phyloP scores from a whole-genome alignment of 805 yeast species.

The Lipomyces mesembrius region DNA sequence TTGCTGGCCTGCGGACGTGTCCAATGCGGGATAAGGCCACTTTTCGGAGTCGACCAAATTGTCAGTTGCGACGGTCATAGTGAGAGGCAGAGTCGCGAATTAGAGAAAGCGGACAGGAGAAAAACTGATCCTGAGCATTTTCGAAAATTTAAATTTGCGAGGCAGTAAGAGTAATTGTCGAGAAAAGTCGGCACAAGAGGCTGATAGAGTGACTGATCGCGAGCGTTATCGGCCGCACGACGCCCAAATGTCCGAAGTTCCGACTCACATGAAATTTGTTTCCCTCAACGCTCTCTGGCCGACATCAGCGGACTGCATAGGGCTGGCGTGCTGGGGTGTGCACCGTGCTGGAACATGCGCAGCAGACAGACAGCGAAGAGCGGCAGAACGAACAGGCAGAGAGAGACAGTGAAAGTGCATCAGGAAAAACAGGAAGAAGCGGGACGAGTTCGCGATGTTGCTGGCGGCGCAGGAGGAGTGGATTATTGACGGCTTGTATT shows the following conservation, averaged over 20 bases:
- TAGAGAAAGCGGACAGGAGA: background rate
- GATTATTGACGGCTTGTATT: background rate
- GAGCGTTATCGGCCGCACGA: background rate
- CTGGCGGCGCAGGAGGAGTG: background rate
- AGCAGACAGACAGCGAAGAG: background rate
- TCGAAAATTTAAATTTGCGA: background rate
- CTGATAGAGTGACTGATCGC: background rate
- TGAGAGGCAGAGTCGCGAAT: background rate
- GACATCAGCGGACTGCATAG: background rate
- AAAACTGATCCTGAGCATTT: background rate
- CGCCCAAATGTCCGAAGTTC: background rate
- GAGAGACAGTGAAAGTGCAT: background rate
- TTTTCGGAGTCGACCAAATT: conserved; percentile 8
- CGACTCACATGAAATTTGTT: too few species aligned
- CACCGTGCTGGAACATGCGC: background rate
- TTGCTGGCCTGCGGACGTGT: background rate
- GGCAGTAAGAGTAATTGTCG: background rate
- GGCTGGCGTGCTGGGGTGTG: background rate
- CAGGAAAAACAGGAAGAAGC: background rate
- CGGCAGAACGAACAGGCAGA: background rate
- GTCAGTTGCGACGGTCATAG: conserved; percentile 3
- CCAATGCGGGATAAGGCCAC: conserved; percentile 6
- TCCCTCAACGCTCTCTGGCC: too few species aligned
- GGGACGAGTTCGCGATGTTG: background rate
- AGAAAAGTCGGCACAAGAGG: background rate